Base-by-base conservation (phyloP, 2,329 filamentous ascomycete genomes). In the Alternaria brassicae region DNA sequence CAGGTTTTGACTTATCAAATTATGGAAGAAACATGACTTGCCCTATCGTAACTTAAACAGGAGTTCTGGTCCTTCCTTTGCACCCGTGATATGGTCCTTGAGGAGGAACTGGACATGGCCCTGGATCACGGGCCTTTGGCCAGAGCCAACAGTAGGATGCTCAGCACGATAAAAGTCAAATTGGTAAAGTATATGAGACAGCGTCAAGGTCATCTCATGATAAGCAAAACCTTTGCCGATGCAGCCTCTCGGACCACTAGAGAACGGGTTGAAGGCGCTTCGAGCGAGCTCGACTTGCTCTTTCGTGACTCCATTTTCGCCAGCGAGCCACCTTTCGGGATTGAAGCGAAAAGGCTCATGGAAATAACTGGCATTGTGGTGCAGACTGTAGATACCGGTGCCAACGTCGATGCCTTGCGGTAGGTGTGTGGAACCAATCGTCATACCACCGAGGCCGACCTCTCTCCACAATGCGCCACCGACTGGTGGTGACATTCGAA, bases 401-500 rank as follows among this genome's bases (percentile, higher is more conserved):
- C 21, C 55, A 3, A 56, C 34, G 5, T 53, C 32, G 1, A 30
- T 41, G 1, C 59, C 59, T 8, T 13, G n/a, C n/a, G n/a, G n/a
- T n/a, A n/a, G n/a, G n/a, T n/a, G n/a, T n/a, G n/a, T 19, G 2
- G 50, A 34, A 62, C 13, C 17, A 28, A 44, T 23, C 21, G 30
- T 54, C 51, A 39, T 47, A 4, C 56, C n/a, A n/a, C n/a, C n/a
- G n/a, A n/a, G n/a, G n/a, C n/a, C n/a, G n/a, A n/a, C n/a, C 53
- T 2, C 69, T n/a, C n/a, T 65, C 50, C 65, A 69, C 3, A 72
- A 34, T 3, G 60, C 45, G 5, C 41, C 59, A 4, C 59, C 56
- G 1, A 69, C 66, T 6, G 71, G 57, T 2, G 71, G 71, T 2
- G 58, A 56, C 9, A 74, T 37, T 10, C 71, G 62, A 54, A 74